Base-by-base conservation (phyloP, 1,139 yeast species). In the Magnusiomyces ingens region DNA sequence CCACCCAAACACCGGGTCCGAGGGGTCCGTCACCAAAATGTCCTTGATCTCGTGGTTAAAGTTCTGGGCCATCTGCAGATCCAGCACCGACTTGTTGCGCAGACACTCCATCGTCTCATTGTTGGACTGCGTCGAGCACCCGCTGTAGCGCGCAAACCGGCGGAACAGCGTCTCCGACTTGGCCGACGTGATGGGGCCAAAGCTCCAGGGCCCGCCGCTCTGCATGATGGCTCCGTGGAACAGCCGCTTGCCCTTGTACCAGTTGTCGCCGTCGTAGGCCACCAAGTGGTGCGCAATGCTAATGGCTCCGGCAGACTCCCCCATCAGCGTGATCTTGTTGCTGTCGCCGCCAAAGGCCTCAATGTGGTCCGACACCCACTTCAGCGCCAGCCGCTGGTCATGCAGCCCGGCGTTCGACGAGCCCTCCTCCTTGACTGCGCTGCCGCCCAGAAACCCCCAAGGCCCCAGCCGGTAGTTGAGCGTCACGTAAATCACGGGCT, bases 291-390 rank as follows among this genome's bases (percentile, higher is more conserved):
- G 58, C 3, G 61, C 59, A 37, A 66, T 65, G n/a, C 67, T 60
- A 18, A 62, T 59, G 1, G 68, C 68, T 15, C 71, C 71, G 0
- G 71, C 71, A 46, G 64, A 58, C 57, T 68, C 70, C 22, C 71
- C 71, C 62, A 65, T 58, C 15, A 67, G 57, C 1, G 67, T 63
- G 17, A 68, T 59, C 48, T 57, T 60, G 2, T 57, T 56, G 8
- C 66, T 61, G 53, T 69, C 63, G 18, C 73, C 73, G 12, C 73
- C 72, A 57, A 69, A 68, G 8, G 52, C 53, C 1, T 18, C 55
- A 48, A 68, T 66, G 53, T 67, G 60, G 53, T 65, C 63, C 21
- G 61, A 57, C 5, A 67, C 61, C 73, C 73, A 69, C 41, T 65
- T 58, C 12, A 69, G 51, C 1, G 71, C 73, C 40, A 51, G 41